These are phyloP conservation scores for Myriosclerotinia curreyana DNA, from an alignment of 2,329 filamentous ascomycete genomes.

Conservation along the genomic window DNA sequence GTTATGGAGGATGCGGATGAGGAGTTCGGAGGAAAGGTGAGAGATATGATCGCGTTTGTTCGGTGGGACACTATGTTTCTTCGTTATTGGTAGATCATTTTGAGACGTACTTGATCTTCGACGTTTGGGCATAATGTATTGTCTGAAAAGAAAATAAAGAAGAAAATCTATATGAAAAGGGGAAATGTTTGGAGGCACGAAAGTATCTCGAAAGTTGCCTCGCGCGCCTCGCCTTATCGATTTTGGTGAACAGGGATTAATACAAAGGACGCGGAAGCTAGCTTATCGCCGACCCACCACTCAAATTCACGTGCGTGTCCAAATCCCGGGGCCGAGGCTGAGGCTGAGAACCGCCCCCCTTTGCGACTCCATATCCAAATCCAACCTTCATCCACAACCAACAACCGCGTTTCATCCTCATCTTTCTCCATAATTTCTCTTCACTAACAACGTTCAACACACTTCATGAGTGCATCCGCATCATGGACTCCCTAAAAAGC, in stretches of 20 bases:
- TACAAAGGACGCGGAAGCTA: not conserved
- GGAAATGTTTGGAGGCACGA: not conserved
- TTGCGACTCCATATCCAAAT: constrained; percentile 8
- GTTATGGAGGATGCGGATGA: constrained; percentile 78
- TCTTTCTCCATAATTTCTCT: not conserved
- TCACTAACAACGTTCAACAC: not conserved
- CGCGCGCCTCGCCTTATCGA: constrained; percentile 14
- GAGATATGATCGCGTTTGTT: constrained; percentile 61
- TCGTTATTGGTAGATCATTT: constrained; percentile 18
- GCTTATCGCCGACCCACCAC: constrained; percentile 17
- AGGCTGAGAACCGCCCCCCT: constrained; percentile 20
- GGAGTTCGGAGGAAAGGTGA: constrained; percentile 77
- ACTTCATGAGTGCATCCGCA: constrained; percentile 2
- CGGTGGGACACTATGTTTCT: constrained; percentile 26
- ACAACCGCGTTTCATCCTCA: not conserved
- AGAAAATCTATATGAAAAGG: not conserved
- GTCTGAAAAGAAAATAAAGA: not conserved
- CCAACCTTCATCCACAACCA: constrained; percentile 6
- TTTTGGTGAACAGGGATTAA: constrained; percentile 11
- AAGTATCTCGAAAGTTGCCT: not conserved
- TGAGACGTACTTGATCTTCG: constrained; percentile 28
- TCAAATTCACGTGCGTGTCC: constrained; percentile 18
- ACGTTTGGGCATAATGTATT: constrained; percentile 30
- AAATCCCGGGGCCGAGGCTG: constrained; percentile 19
- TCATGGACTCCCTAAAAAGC: constrained; percentile 26